Conservation (phyloP, 306 rosid species). For the Castanea crenata region DNA sequence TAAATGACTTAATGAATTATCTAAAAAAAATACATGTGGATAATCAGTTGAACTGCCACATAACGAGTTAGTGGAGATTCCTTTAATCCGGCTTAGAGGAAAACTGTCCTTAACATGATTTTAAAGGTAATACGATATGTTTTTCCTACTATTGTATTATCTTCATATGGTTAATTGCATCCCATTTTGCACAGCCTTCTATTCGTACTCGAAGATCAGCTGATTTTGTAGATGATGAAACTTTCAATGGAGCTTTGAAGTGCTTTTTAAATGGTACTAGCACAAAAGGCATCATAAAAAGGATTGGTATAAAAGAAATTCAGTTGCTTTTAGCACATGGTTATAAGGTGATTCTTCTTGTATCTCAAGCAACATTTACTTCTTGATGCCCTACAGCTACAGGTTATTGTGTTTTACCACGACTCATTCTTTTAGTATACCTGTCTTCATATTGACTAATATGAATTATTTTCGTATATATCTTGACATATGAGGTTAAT, state of each 20-base stretch:
- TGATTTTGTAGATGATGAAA: conserved; percentile 40
- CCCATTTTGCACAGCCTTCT: conserved; percentile 58
- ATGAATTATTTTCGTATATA: not conserved
- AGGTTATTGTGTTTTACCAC: not conserved
- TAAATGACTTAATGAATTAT: too few relatives aligned
- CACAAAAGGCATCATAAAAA: conserved; percentile 61
- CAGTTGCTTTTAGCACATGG: conserved; percentile 88
- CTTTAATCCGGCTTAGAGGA: too few relatives aligned
- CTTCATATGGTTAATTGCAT: conserved; percentile 10
- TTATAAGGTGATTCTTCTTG: conserved; percentile 62
- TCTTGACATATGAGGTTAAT: not conserved
- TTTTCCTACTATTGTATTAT: conserved; percentile 1
- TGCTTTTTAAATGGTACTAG: conserved; percentile 56
- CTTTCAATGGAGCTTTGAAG: conserved; percentile 68
- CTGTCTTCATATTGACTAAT: not conserved
- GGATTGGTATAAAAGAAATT: conserved; percentile 51
- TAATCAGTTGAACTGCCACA: too few relatives aligned
- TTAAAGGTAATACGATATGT: not conserved
- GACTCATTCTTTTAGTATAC: not conserved
- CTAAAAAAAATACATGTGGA: too few relatives aligned
- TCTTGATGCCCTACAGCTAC: not conserved
- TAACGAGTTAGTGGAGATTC: too few relatives aligned
- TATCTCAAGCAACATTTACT: not conserved
- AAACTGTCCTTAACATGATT: too few relatives aligned
- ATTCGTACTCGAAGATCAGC: conserved; percentile 71